Conservation (phyloP, 441 rosid genomes). For the Daphne laureola region DNA sequence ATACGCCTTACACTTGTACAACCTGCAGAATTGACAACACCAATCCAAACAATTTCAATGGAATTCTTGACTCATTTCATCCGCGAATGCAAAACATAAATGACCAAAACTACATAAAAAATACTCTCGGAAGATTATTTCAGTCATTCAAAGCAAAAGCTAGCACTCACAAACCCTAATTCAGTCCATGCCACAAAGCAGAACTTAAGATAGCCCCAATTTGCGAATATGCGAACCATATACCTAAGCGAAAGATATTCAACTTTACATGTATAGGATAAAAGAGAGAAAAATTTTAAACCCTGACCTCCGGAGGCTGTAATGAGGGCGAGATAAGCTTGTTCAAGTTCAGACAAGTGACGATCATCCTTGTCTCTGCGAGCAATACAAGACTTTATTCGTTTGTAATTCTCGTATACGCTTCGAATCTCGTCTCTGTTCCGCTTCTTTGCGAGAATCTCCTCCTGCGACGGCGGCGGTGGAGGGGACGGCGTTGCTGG, state of each 20-base stretch:
- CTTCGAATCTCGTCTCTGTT: slow-evolving; percentile 75
- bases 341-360: slow-evolving; percentile 51
- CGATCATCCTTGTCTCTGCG: slow-evolving; percentile 42
- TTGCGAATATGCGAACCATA: too few species aligned
- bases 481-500: slow-evolving; percentile 49
- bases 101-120: too few species aligned
- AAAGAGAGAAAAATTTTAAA: not conserved
- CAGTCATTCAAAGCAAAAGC: too few species aligned
- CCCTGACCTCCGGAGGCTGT: slow-evolving; percentile 64
- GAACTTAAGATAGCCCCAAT: too few species aligned
- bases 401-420: slow-evolving; percentile 74
- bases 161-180: too few species aligned
- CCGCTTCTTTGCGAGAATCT: slow-evolving; percentile 47
- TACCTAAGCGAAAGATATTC: too few species aligned
- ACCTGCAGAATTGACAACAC: slow-evolving; percentile 48
- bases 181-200: too few species aligned
- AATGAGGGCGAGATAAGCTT: slow-evolving; percentile 69
- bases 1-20: slow-evolving; percentile 83
- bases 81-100: too few species aligned
- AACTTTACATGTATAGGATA: too few species aligned
- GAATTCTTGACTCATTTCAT: not conserved
- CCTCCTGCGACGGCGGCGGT: slow-evolving; percentile 68
- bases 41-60: slow-evolving; percentile 7
- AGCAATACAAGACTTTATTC: slow-evolving; percentile 53
- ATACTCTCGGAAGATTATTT: too few species aligned